Conservation (phyloP, 1,139 yeast species). For the Suhomyces panamericanus region DNA sequence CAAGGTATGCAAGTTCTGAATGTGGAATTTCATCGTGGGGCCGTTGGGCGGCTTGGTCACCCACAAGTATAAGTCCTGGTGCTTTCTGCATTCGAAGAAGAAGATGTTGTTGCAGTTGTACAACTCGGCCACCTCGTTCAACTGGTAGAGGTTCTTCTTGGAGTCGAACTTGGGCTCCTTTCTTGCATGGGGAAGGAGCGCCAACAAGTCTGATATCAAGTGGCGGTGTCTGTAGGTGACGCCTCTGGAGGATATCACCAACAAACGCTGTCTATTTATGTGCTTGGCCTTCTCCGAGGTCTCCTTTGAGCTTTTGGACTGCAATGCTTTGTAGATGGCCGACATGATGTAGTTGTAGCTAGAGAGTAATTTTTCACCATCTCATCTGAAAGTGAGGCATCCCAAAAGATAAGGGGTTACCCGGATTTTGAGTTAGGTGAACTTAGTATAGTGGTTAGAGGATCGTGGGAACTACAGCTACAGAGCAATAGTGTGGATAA, state of each 20-base stretch:
- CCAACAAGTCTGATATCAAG: constrained; percentile 75
- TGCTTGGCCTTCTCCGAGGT: constrained; percentile 52
- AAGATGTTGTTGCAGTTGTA: constrained; percentile 95
- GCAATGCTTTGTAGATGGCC: constrained; percentile 68
- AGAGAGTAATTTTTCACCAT: constrained; percentile 12
- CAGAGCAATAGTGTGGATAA: too few species aligned
- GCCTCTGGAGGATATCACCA: constrained; percentile 92
- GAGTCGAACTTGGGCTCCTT: constrained; percentile 96
- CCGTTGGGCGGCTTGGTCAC: constrained; percentile 96
- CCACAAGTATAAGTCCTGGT: constrained; percentile 94
- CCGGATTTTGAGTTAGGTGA: constrained; percentile 2
- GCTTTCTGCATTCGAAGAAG: constrained; percentile 95
- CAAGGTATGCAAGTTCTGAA: constrained; percentile 93
- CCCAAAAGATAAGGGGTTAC: constrained; percentile 5
- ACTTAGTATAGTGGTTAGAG: too few species aligned
- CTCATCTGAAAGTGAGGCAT: constrained; percentile 10
- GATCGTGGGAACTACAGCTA: too few species aligned
- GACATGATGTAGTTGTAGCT: constrained; percentile 42
- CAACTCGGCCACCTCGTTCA: constrained; percentile 94
- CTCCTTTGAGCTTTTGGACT: constrained; percentile 48
- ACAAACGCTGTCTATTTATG: constrained; percentile 76
- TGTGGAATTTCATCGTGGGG: constrained; percentile 90
- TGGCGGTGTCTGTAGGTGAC: constrained; percentile 95
- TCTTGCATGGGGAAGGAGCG: constrained; percentile 89
- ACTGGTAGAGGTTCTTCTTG: constrained; percentile 82